phyloP scores from a whole-genome alignment of 805 yeast genomes.

The Candida hungchunana region DNA sequence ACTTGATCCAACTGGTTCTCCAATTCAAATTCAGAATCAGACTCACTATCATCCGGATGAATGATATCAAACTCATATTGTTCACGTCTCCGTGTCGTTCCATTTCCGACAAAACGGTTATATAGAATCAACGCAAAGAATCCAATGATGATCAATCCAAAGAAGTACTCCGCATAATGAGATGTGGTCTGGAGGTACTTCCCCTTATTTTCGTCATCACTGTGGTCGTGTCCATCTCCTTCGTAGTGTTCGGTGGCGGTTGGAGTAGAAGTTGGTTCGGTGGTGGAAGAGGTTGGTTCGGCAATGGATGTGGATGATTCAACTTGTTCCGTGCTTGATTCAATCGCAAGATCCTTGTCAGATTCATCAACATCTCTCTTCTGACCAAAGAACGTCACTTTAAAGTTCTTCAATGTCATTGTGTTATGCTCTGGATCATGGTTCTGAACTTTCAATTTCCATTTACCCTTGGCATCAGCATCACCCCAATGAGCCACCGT shows the following conservation, averaged over 20 bases:
- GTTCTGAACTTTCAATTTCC: slow-evolving; percentile 69
- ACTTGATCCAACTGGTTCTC: slow-evolving; percentile 52
- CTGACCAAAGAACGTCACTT: slow-evolving; percentile 74
- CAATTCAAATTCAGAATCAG: slow-evolving; percentile 68
- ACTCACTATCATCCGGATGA: slow-evolving; percentile 55
- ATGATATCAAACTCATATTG: slow-evolving; percentile 31
- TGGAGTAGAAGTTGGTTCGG: slow-evolving; percentile 3
- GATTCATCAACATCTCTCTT: slow-evolving; percentile 43
- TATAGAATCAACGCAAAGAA: slow-evolving; percentile 42
- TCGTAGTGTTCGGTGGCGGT: slow-evolving; percentile 9
- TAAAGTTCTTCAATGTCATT: slow-evolving; percentile 60
- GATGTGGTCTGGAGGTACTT: slow-evolving; percentile 33
- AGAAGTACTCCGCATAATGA: slow-evolving; percentile 58
- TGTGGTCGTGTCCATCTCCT: slow-evolving; percentile 26
- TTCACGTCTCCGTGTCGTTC: slow-evolving; percentile 38
- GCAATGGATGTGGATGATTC: no score
- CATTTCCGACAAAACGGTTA: slow-evolving; percentile 36
- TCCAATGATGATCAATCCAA: slow-evolving; percentile 57
- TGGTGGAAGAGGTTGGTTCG: slow-evolving; percentile 18
- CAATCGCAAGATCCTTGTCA: slow-evolving; percentile 24
- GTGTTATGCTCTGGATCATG: slow-evolving; percentile 33
- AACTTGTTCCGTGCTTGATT: no score
- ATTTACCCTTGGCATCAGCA: slow-evolving; percentile 70
- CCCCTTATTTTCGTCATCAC: slow-evolving; percentile 33
- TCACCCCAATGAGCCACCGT: slow-evolving; percentile 99